These are phyloP conservation scores for Diaporthe citri DNA, from an alignment of 2,329 filamentous ascomycete species.

Conservation along the genomic window DNA sequence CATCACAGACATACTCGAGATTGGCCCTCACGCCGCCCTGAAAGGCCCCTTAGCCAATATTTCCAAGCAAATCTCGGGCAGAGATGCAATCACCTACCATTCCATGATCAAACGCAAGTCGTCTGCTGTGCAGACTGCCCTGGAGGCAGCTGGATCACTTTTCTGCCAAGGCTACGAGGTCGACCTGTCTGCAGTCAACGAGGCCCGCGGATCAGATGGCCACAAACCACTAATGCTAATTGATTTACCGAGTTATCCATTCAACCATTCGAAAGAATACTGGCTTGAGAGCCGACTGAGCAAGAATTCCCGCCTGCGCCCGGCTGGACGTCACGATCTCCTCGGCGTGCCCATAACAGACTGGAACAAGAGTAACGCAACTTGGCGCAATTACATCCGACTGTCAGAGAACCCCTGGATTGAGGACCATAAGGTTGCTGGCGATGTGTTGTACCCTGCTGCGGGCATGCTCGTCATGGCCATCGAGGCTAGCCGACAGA, in stretches of 20 bases:
- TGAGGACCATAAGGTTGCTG: conserved; percentile 48
- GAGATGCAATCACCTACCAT: conserved; percentile 22
- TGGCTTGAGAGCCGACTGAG: conserved; percentile 60
- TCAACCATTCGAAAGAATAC: conserved; percentile 58
- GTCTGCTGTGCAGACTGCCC: conserved; percentile 41
- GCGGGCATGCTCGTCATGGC: conserved; percentile 49
- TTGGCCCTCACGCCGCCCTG: conserved; percentile 47
- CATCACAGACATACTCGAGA: conserved; percentile 45
- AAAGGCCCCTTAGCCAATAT: conserved; percentile 46
- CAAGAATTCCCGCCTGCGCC: conserved; percentile 43
- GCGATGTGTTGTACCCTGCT: conserved; percentile 47
- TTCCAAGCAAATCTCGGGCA: conserved; percentile 37
- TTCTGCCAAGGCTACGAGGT: conserved; percentile 33
- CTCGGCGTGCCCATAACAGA: conserved; percentile 25
- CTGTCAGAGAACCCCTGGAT: conserved; percentile 50
- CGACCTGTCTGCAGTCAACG: conserved; percentile 39
- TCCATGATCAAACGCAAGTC: conserved; percentile 34
- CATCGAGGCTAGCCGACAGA: conserved; percentile 46
- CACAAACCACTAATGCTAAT: conserved; percentile 47
- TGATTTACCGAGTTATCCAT: conserved; percentile 60
- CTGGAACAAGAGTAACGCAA: conserved; percentile 36
- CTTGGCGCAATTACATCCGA: conserved; percentile 43
- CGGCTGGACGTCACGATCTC: conserved; percentile 29
- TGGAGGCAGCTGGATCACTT: conserved; percentile 40
- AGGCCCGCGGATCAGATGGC: not conserved